Base-by-base conservation (phyloP, 2,329 filamentous ascomycete species). In the Neonectria hederae region DNA sequence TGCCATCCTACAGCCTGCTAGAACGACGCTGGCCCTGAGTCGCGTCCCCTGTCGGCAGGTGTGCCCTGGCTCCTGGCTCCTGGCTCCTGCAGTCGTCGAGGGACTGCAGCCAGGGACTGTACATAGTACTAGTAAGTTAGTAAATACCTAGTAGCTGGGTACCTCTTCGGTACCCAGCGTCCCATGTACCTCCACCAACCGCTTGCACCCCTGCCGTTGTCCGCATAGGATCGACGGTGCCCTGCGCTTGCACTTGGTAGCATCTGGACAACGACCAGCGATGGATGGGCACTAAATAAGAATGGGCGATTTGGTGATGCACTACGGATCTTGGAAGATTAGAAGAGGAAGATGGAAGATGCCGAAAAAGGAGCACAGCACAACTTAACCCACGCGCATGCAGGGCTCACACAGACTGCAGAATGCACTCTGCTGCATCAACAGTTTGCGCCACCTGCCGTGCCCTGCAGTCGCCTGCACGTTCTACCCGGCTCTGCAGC, bases 1-100 rank as follows among this genome's bases (percentile, higher is more conserved):
- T 43, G 58, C 46, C 26, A 28, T 7, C 26, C 14, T 17, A 6
- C 32, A 14, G 32, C 14, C 35, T 70, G 63, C 59, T 48, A 65
- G 53, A 52, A 59, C 52, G 43, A 64, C 55, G 54, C 40, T 40
- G 54, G 62, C 46, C 63, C 69, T 70, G 70, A 72, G 70, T 73
- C 70, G 70, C 71, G 69, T 62, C 61, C 62, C 69, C 62, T 70
- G 67, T 51, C 55, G 46, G 57, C 51, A 66, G 51, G 61, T 56
- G 45, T 49, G 58, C 46, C 62, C 54, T 63, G 54, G 43, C 49
- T 56, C 17, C 14, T 42, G 30, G 45, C 14, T 38, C 32, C 28
- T 30, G 28, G 28, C 28, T 30, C 28, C 28, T 30, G 28, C 8
- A 30, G 28, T 10, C 28, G 28, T 30, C 28, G 9, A 30, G 1